Base-by-base conservation (phyloP, 2,329 filamentous ascomycete species). In the Lachnellula suecica region DNA sequence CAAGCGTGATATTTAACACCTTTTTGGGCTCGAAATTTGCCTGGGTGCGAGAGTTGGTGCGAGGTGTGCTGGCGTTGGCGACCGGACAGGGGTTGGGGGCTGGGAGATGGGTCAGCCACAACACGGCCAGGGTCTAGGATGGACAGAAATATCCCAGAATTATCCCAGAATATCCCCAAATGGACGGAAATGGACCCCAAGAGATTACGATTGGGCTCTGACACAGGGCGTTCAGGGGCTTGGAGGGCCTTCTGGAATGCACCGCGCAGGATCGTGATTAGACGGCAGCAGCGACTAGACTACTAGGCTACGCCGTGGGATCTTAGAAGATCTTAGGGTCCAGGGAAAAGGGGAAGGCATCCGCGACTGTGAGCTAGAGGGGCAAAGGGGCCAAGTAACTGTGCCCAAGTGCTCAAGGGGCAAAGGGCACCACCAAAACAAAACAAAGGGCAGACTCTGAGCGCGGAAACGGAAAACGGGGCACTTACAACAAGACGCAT, bases 241-340 rank as follows among this genome's bases (percentile, higher is more conserved):
- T 24, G n/a, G 48, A 49, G 54, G 49, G 52, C 37, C 17, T 57
- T 56, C 53, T 60, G 53, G 59, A 56, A 57, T 48, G 56, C 52
- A 38, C 58, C 25, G 51, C 13, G 44, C 43, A 38, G 51, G 7
- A 35, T n/a, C 20, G 38, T 48, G 51, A 46, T 51, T 51, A 40
- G 49, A 27, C 34, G 24, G 46, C 40, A 43, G 15, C 22, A 34
- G 19, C 8, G n/a, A 20, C 29, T 15, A 17, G n/a, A 31, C 11
- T 35, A 46, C 49, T 49, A 51, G 49, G 44, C 49, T 35, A 37
- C 47, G 44, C 42, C 15, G 17, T 13, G 31, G 31, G 31, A 35
- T n/a, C n/a, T n/a, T n/a, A n/a, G n/a, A n/a, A 35, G 31, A 35
- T 13, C 31, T n/a, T 35, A 13, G 13, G 31, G 13, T n/a, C 13